A percentile compares a stretch with the other conserved stretches of the same genome.
Conservation (phyloP, 2,329 filamentous ascomycete species). For the Onygenales sp. region DNA sequence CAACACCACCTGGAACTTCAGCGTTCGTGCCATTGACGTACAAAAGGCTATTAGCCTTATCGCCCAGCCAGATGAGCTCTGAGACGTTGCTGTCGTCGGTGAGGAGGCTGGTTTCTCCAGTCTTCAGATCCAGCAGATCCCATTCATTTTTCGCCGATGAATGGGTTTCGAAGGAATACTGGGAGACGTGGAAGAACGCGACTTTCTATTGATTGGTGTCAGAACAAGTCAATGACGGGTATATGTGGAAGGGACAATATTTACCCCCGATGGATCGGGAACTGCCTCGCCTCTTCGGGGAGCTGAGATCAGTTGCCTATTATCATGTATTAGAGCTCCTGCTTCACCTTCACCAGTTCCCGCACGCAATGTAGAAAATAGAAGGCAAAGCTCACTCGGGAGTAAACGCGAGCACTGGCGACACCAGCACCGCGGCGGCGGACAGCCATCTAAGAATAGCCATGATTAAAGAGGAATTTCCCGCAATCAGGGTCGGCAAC, state of each 20-base stretch:
- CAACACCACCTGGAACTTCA: conserved; percentile 29
- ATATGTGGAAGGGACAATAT: conserved; percentile 7
- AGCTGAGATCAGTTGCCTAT: conserved; percentile 27
- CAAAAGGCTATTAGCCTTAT: conserved; percentile 51
- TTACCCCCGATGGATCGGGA: conserved; percentile 32
- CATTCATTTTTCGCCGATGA: conserved; percentile 46
- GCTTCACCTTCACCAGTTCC: too few species aligned
- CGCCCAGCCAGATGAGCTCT: conserved; percentile 68
- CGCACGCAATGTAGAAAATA: too few species aligned
- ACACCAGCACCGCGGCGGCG: conserved; percentile 14
- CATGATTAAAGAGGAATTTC: conserved; percentile 5
- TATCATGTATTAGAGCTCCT: too few species aligned
- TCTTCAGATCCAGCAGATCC: conserved; percentile 63
- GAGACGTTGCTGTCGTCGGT: conserved; percentile 55
- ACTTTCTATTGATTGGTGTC: conserved; percentile 21
- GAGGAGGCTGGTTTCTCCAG: conserved; percentile 56
- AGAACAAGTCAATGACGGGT: neutral
- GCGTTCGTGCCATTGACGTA: conserved; percentile 43
- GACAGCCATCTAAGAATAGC: conserved; percentile 14
- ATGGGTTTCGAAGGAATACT: conserved; percentile 73
- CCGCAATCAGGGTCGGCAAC: neutral
- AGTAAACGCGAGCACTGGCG: conserved; percentile 16
- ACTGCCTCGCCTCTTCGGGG: conserved; percentile 27
- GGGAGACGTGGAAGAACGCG: conserved; percentile 50
- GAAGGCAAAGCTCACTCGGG: conserved; percentile 14